Conservation (phyloP, 2,329 filamentous ascomycete genomes). For the Chalaropsis ovoidea region DNA sequence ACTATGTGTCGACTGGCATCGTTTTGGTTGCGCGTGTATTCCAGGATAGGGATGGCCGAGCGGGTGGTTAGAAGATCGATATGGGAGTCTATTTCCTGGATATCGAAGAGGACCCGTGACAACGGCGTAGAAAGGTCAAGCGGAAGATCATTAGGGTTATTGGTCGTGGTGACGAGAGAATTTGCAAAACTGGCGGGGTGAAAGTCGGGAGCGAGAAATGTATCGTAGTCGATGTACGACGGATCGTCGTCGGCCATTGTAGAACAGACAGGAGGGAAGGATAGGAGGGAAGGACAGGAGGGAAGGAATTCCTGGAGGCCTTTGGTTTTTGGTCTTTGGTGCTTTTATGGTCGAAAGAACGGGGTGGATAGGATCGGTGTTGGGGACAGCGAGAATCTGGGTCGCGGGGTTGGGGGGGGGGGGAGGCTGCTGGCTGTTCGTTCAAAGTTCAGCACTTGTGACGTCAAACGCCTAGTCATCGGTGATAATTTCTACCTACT, state of each 20-base stretch:
- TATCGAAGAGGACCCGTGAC: slow-evolving; percentile 87
- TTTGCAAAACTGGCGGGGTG: slow-evolving; percentile 77
- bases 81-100: slow-evolving; percentile 92
- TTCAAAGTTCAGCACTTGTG: neutral
- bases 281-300: too few relatives aligned
- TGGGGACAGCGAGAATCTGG: too few relatives aligned
- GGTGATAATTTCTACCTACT: neutral
- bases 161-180: slow-evolving; percentile 74
- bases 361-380: too few relatives aligned
- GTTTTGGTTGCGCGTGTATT: slow-evolving; percentile 65
- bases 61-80: slow-evolving; percentile 83
- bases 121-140: slow-evolving; percentile 90
- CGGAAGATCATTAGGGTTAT: slow-evolving; percentile 80
- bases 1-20: slow-evolving; percentile 63
- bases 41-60: slow-evolving; percentile 68
- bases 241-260: slow-evolving; percentile 43
- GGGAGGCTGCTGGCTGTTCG: too few relatives aligned
- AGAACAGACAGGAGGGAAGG: neutral
- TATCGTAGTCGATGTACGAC: slow-evolving; percentile 93
- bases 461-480: neutral
- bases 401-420: too few relatives aligned
- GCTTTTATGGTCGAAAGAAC: too few relatives aligned
- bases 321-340: too few relatives aligned
- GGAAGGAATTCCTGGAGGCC: too few relatives aligned
- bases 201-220: slow-evolving; percentile 76